These are phyloP conservation scores for Acer campestre DNA, from an alignment of 345 rosid genomes.

Conservation along the genomic window DNA sequence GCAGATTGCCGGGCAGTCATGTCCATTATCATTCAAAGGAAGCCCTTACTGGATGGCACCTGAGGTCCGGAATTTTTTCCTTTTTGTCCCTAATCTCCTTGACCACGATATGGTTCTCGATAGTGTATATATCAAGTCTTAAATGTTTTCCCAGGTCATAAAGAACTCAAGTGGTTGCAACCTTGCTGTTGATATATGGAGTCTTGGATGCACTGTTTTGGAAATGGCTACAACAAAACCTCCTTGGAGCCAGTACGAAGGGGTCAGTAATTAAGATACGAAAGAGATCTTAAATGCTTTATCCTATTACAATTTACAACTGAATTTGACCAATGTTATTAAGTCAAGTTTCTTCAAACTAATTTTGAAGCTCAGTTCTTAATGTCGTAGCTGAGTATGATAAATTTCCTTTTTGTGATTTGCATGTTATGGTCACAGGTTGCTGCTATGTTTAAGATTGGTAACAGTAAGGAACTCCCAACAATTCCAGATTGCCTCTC, in stretches of 20 bases:
- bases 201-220: constrained; percentile 84
- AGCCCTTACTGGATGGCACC: constrained; percentile 95
- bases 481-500: constrained; percentile 68
- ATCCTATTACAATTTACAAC: not conserved
- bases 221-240: constrained; percentile 90
- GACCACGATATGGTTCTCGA: not conserved
- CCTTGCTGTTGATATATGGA: constrained; percentile 86
- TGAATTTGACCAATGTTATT: constrained; percentile 4
- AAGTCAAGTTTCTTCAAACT: not conserved
- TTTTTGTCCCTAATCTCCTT: constrained; percentile 5
- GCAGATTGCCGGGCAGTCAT: constrained; percentile 81
- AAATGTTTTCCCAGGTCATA: constrained; percentile 52
- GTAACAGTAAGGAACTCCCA: constrained; percentile 79
- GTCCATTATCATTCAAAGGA: constrained; percentile 77
- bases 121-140: not conserved
- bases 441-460: constrained; percentile 82
- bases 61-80: constrained; percentile 50
- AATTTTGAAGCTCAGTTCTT: not conserved
- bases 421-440: constrained; percentile 35
- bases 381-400: not conserved
- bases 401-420: not conserved
- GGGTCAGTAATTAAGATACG: constrained; percentile 49
- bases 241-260: constrained; percentile 85
- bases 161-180: constrained; percentile 61
- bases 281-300: constrained; percentile 9